Evolutionary conservation across 148 eudicot genomes (phyloP).

Genomic region (Fagopyrum homotropicum): DNA sequence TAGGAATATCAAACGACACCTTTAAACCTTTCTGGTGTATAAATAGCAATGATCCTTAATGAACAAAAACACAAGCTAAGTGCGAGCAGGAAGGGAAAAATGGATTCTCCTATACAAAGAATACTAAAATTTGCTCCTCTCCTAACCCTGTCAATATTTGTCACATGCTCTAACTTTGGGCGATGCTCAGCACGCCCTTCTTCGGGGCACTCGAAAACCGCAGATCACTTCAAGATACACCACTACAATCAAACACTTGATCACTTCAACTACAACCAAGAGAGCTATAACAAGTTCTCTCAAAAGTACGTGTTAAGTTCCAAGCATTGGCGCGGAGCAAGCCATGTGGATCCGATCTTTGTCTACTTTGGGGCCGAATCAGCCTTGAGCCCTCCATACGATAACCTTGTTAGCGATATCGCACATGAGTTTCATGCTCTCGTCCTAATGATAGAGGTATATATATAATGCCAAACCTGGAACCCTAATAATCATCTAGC

Average conservation of each 20-base stretch:
- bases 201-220: neutral
- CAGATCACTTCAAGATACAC: conserved; percentile 21
- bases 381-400: conserved; percentile 63
- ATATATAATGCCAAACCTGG: too few species aligned
- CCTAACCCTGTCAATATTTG: neutral
- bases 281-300: conserved; percentile 36
- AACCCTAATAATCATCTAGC: too few species aligned
- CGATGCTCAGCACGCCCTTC: neutral
- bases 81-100: neutral
- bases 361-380: conserved; percentile 82
- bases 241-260: conserved; percentile 60
- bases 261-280: conserved; percentile 55
- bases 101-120: neutral
- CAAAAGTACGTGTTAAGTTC: conserved; percentile 56
- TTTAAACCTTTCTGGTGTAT: neutral
- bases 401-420: conserved; percentile 69
- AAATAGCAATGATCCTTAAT: neutral
- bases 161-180: neutral
- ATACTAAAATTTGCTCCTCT: neutral
- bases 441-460: conserved; percentile 48
- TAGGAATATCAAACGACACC: neutral
- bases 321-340: conserved; percentile 57
- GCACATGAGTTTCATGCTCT: conserved; percentile 70
- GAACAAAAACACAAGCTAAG: neutral
- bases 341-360: conserved; percentile 50